A percentile compares a stretch with the other conserved stretches of the same genome.
Conservation (phyloP, 2,329 filamentous ascomycete genomes). For the Aspergillus fijiensis region DNA sequence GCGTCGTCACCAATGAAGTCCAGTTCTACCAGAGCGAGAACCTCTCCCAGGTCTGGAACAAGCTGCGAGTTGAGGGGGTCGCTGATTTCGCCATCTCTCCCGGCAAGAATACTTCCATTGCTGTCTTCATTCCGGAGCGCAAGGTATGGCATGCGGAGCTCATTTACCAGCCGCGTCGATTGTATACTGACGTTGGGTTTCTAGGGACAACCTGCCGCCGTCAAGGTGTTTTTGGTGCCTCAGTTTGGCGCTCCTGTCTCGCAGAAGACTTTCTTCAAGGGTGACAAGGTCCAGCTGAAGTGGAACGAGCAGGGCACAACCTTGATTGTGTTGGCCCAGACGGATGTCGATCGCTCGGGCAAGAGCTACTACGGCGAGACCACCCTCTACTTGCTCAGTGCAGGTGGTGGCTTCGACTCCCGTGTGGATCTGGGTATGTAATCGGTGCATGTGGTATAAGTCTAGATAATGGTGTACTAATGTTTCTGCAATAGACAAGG, state of each 20-base stretch:
- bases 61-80: slow-evolving; percentile 87
- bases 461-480: slow-evolving; percentile 14
- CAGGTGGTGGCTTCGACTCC: slow-evolving; percentile 88
- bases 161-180: neutral
- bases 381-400: slow-evolving; percentile 90
- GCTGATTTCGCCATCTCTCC: slow-evolving; percentile 86
- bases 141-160: slow-evolving; percentile 64
- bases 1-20: slow-evolving; percentile 92
- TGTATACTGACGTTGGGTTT: slow-evolving; percentile 3
- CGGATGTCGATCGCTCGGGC: slow-evolving; percentile 95
- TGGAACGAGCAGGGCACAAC: slow-evolving; percentile 94
- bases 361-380: slow-evolving; percentile 99
- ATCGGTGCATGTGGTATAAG: neutral
- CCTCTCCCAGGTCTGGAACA: slow-evolving; percentile 87
- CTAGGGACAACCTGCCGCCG: slow-evolving; percentile 88
- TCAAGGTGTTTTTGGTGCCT: slow-evolving; percentile 93
- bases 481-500: slow-evolving; percentile 68
- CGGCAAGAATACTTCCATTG: slow-evolving; percentile 85
- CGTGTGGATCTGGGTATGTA: slow-evolving; percentile 70
- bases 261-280: slow-evolving; percentile 99
- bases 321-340: slow-evolving; percentile 92
- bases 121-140: slow-evolving; percentile 91
- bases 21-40: slow-evolving; percentile 93
- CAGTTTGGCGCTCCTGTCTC: slow-evolving; percentile 80
- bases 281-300: slow-evolving; percentile 97